A percentile compares a stretch with the other conserved stretches of the same genome.
Conservation (phyloP, 768 basidiomycete genomes). For the Leccinum subtestaceum region DNA sequence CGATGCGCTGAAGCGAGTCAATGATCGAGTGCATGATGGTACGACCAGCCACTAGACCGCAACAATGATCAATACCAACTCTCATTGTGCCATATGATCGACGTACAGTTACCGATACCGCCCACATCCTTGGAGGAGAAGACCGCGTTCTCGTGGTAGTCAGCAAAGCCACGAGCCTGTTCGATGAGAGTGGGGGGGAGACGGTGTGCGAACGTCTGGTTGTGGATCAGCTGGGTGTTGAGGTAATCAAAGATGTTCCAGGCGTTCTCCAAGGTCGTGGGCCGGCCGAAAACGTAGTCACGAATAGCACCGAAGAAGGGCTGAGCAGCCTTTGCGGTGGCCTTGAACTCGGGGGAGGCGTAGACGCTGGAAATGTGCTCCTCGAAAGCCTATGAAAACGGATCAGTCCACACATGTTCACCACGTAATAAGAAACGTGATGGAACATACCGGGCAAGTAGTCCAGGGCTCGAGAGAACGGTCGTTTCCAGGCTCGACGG, state of each 20-base stretch:
- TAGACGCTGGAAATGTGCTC: slow-evolving; percentile 62
- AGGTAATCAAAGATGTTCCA: slow-evolving; percentile 83
- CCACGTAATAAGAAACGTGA: background rate
- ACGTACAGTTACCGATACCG: slow-evolving; percentile 78
- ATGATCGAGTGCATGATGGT: slow-evolving; percentile 74
- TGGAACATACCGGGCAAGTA: slow-evolving; percentile 46
- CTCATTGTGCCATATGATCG: background rate
- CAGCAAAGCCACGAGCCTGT: slow-evolving; percentile 69
- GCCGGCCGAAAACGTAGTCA: slow-evolving; percentile 71
- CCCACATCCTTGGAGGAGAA: slow-evolving; percentile 62
- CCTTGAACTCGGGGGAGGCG: slow-evolving; percentile 63
- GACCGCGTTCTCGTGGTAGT: slow-evolving; percentile 76
- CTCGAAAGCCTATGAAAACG: slow-evolving; percentile 51
- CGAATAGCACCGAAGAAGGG: slow-evolving; percentile 65
- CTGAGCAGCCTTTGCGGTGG: slow-evolving; percentile 49
- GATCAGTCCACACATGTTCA: slow-evolving; percentile 11
- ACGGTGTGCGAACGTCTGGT: slow-evolving; percentile 75
- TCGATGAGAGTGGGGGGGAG: slow-evolving; percentile 77
- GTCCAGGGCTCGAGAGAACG: slow-evolving; percentile 83
- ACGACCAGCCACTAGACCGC: slow-evolving; percentile 69
- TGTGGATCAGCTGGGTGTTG: slow-evolving; percentile 73
- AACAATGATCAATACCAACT: slow-evolving; percentile 9
- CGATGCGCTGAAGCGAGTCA: slow-evolving; percentile 68
- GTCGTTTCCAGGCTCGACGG: slow-evolving; percentile 82
- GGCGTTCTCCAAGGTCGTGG: slow-evolving; percentile 64